These are phyloP conservation scores for Colletotrichum higginsianum DNA, from an alignment of 2,329 filamentous ascomycete species.

Conservation along the genomic window DNA sequence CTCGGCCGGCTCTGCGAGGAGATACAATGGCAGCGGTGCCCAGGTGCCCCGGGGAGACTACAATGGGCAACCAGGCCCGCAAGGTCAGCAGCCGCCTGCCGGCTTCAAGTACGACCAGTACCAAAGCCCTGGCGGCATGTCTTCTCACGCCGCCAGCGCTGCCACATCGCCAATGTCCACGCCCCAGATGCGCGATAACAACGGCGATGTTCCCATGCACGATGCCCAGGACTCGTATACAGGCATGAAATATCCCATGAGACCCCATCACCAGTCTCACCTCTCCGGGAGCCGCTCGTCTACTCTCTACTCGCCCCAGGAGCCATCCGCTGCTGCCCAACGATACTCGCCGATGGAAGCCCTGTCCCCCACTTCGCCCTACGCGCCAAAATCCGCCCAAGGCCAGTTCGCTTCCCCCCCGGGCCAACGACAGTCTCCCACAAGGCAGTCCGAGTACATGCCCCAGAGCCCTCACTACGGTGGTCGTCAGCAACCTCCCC, in stretches of 20 bases:
- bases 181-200: slow-evolving; percentile 77
- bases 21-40: slow-evolving; percentile 69
- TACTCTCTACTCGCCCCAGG: slow-evolving; percentile 81
- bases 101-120: slow-evolving; percentile 79
- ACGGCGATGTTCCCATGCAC: slow-evolving; percentile 88
- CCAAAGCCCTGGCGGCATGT: slow-evolving; percentile 59
- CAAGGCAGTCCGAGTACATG: slow-evolving; percentile 75
- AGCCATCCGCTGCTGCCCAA: slow-evolving; percentile 87
- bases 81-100: slow-evolving; percentile 64
- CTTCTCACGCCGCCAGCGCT: slow-evolving; percentile 60
- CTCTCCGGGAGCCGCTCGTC: slow-evolving; percentile 65
- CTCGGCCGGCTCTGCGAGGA: slow-evolving; percentile 73
- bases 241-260: slow-evolving; percentile 87
- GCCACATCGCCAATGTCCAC: slow-evolving; percentile 71
- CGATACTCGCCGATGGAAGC: slow-evolving; percentile 97
- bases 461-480: slow-evolving; percentile 72
- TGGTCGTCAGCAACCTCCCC: slow-evolving; percentile 67
- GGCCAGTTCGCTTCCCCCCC: slow-evolving; percentile 68
- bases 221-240: slow-evolving; percentile 87
- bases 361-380: slow-evolving; percentile 84
- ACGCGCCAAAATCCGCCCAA: slow-evolving; percentile 74
- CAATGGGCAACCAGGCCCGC: slow-evolving; percentile 48
- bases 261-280: slow-evolving; percentile 83
- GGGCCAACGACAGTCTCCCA: slow-evolving; percentile 82
- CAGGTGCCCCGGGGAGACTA: slow-evolving; percentile 53